phyloP scores from a whole-genome alignment of 2,329 filamentous ascomycete genomes.

The Aspergillus pseudoviridinutans region DNA sequence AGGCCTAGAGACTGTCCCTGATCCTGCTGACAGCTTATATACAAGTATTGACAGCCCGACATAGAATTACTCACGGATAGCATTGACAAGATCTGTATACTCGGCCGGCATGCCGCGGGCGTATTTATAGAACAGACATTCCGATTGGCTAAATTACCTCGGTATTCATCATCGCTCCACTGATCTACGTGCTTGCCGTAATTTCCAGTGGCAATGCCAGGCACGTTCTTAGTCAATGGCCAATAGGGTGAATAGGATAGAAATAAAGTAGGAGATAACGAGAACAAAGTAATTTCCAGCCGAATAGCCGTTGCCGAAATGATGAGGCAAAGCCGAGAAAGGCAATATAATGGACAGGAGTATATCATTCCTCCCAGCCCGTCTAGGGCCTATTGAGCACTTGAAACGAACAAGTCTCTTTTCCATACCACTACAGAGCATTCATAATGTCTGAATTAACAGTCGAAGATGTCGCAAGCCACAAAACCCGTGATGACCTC shows the following conservation, averaged over 20 bases:
- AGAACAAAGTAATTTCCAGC: background rate
- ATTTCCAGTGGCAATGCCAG: background rate
- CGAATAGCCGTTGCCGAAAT: background rate
- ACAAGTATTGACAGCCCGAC: background rate
- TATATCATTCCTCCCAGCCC: background rate
- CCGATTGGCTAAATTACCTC: background rate
- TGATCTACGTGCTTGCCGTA: background rate
- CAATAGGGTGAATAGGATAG: background rate
- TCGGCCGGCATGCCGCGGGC: background rate
- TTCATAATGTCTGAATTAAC: conserved; percentile 18
- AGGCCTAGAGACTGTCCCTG: too few species aligned
- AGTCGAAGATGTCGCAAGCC: conserved; percentile 41
- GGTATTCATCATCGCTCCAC: background rate
- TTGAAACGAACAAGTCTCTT: background rate
- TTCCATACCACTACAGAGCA: too few species aligned
- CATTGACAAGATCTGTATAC: background rate
- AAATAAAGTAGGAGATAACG: too few species aligned
- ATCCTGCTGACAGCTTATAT: background rate
- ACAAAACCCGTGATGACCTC: conserved; percentile 47
- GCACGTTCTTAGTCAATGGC: background rate
- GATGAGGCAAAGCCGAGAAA: background rate
- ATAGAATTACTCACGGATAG: background rate
- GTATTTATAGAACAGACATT: background rate
- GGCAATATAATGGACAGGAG: background rate
- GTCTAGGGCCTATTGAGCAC: background rate